Conservation (phyloP, 139 green algal genomes). For the Medakamo hakoo region DNA sequence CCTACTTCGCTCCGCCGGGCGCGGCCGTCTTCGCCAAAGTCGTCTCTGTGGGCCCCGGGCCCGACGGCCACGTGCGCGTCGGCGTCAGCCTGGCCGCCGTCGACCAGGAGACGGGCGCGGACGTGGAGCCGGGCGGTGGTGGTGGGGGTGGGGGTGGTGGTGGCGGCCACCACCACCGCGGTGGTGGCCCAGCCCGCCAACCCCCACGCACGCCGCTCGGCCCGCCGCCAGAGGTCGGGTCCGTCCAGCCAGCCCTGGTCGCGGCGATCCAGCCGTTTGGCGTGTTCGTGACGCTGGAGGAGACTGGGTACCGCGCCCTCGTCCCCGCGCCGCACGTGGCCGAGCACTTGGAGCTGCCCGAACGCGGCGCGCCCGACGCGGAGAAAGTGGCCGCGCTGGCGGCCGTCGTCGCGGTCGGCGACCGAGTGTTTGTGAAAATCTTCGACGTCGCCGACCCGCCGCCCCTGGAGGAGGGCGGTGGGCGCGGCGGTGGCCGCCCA, state of each 20-base stretch:
- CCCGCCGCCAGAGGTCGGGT: neutral
- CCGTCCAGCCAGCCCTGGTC: neutral
- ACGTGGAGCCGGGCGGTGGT: neutral
- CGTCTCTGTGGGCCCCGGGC: neutral
- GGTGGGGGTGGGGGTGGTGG: too few relatives aligned
- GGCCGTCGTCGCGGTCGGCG: neutral
- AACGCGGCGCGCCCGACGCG: neutral
- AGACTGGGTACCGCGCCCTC: neutral
- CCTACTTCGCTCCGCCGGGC: neutral
- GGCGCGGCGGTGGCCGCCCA: too few relatives aligned
- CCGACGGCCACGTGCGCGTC: neutral
- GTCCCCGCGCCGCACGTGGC: neutral
- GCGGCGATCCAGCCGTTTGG: neutral
- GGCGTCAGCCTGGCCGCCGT: neutral
- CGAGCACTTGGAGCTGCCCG: neutral
- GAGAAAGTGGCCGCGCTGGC: neutral
- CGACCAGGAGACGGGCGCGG: neutral
- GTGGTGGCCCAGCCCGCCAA: too few relatives aligned
- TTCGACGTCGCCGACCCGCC: neutral
- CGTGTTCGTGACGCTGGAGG: neutral
- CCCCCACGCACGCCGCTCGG: too few relatives aligned
- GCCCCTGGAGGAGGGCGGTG: neutral
- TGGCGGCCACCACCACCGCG: neutral
- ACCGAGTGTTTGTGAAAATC: neutral
- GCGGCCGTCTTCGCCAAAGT: neutral